Conservation (phyloP, 2,329 filamentous ascomycete genomes). For the Grosmannia serpens region DNA sequence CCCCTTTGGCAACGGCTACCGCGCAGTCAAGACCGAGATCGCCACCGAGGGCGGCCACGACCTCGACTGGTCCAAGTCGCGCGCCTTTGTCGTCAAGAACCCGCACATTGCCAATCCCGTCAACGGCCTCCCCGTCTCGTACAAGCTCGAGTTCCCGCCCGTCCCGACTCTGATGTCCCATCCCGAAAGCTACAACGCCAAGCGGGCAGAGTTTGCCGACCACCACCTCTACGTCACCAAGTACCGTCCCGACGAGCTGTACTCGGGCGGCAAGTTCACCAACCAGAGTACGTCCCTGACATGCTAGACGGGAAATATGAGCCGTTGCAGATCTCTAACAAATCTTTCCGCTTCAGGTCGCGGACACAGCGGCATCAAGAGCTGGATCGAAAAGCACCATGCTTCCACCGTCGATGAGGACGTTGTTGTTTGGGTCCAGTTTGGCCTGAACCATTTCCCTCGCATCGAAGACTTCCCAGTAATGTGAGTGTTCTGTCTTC, state of each 20-base stretch:
- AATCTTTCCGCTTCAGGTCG: conserved; percentile 19
- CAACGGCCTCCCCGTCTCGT: conserved; percentile 30
- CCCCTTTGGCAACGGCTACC: conserved; percentile 36
- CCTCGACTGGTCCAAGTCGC: conserved; percentile 37
- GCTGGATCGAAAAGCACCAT: conserved; percentile 20
- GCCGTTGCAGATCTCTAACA: neutral
- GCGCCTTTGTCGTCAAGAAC: conserved; percentile 37
- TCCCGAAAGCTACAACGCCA: conserved; percentile 24
- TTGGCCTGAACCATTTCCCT: conserved; percentile 52
- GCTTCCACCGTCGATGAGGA: conserved; percentile 11
- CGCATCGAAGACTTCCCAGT: conserved; percentile 57
- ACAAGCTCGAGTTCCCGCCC: conserved; percentile 29
- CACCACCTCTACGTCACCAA: conserved; percentile 34
- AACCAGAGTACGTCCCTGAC: conserved; percentile 21
- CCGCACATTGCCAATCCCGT: conserved; percentile 27
- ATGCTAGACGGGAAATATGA: neutral
- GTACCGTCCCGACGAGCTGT: conserved; percentile 28
- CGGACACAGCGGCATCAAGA: conserved; percentile 4
- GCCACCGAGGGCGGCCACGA: conserved; percentile 30
- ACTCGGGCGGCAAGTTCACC: conserved; percentile 28
- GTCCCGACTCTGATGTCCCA: conserved; percentile 33
- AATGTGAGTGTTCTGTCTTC: conserved; percentile 28
- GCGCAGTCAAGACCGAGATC: conserved; percentile 24
- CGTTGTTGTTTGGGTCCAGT: conserved; percentile 43
- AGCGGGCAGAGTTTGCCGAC: conserved; percentile 27